These are phyloP conservation scores for Calonectria naviculata DNA, from an alignment of 2,329 filamentous ascomycete species.

Conservation along the genomic window DNA sequence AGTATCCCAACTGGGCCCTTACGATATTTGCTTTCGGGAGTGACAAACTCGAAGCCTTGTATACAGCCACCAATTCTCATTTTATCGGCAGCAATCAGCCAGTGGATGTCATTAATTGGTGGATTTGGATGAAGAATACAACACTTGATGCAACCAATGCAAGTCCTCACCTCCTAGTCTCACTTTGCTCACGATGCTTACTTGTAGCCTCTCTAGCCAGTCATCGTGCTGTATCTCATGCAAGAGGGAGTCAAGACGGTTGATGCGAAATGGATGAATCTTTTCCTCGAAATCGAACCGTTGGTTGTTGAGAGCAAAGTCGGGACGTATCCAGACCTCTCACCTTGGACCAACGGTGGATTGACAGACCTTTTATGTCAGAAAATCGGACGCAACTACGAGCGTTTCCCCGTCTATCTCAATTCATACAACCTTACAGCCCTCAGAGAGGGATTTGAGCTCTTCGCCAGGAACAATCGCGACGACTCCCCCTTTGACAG, in stretches of 20 bases:
- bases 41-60: constrained; percentile 61
- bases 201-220: constrained; percentile 39
- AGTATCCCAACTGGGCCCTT: constrained; percentile 37
- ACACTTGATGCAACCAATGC: constrained; percentile 53
- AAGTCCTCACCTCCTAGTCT: constrained; percentile 11
- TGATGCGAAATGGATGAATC: constrained; percentile 51
- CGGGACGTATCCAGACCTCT: constrained; percentile 33
- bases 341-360: constrained; percentile 31
- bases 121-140: constrained; percentile 56
- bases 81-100: constrained; percentile 53
- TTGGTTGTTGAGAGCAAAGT: constrained; percentile 40
- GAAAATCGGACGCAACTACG: constrained; percentile 33
- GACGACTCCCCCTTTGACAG: constrained; percentile 26
- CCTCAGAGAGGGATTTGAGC: constrained; percentile 27
- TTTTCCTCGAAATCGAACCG: constrained; percentile 57
- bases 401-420: constrained; percentile 38
- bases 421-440: constrained; percentile 28
- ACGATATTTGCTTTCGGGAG: constrained; percentile 57
- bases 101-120: constrained; percentile 60
- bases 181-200: background rate
- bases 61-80: constrained; percentile 56
- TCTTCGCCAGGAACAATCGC: constrained; percentile 27
- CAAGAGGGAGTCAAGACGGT: constrained; percentile 55
- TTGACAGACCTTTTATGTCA: constrained; percentile 30
- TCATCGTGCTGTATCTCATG: constrained; percentile 56